A percentile compares a stretch with the other conserved stretches of the same genome.
Evolutionary conservation across 106 monocot genomes (phyloP).

Genomic region (Dendrobium nobile): DNA sequence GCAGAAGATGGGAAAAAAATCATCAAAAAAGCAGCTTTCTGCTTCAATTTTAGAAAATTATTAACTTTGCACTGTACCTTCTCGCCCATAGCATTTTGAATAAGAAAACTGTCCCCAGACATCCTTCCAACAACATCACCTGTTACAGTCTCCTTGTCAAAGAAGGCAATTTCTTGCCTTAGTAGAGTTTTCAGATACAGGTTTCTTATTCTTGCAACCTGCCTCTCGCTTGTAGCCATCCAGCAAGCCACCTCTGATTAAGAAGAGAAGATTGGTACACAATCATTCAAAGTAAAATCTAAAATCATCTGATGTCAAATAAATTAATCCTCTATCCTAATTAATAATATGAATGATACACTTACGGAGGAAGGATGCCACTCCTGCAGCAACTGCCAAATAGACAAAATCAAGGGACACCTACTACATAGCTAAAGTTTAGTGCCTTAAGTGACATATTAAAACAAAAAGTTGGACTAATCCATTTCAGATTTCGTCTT

Average conservation of each 20-base stretch:
- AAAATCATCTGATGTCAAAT: background rate
- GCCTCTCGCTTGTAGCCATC: conserved; percentile 62
- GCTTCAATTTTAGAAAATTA: background rate
- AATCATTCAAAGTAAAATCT: too few relatives aligned
- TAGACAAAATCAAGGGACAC: conserved; percentile 41
- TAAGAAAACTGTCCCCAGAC: conserved; percentile 52
- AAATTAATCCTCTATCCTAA: background rate
- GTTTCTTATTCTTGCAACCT: conserved; percentile 52
- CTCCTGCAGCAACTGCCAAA: conserved; percentile 31
- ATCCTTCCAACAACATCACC: conserved; percentile 60
- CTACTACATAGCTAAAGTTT: conserved; percentile 14
- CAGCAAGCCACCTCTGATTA: conserved; percentile 57
- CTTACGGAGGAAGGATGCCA: conserved; percentile 52
- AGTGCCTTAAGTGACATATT: too few relatives aligned
- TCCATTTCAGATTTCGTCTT: too few relatives aligned
- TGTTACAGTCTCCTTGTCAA: conserved; percentile 61
- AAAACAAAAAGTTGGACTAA: too few relatives aligned
- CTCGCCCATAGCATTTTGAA: conserved; percentile 64
- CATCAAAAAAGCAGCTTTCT: background rate
- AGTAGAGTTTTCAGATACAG: conserved; percentile 48
- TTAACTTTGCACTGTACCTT: conserved; percentile 26
- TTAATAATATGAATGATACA: background rate
- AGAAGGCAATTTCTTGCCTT: conserved; percentile 68
- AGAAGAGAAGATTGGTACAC: background rate
- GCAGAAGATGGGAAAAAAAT: background rate